Conservation (phyloP, 2,329 filamentous ascomycete genomes). For the Leptographium flavum region DNA sequence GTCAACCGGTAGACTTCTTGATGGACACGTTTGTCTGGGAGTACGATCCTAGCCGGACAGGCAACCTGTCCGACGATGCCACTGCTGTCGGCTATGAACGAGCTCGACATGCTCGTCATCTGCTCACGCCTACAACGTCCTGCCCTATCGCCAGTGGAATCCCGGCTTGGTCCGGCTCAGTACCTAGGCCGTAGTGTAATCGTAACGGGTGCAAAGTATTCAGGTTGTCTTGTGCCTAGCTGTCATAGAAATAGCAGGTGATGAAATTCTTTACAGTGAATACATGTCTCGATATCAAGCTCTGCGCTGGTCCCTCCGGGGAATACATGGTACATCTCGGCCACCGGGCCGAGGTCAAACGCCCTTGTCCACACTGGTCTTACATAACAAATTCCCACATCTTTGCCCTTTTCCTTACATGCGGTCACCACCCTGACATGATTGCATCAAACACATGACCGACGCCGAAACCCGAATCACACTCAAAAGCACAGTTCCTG, state of each 20-base stretch:
- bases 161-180: slow-evolving; percentile 6
- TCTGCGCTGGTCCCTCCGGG: no score
- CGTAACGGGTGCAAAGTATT: no score
- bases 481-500: neutral
- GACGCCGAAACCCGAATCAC: neutral
- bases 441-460: neutral
- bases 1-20: slow-evolving; percentile 22
- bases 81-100: slow-evolving; percentile 18
- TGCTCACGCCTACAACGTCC: slow-evolving; percentile 27
- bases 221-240: neutral
- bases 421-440: neutral
- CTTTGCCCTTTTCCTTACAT: neutral
- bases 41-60: slow-evolving; percentile 20
- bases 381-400: neutral
- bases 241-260: neutral
- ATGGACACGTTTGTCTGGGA: slow-evolving; percentile 25
- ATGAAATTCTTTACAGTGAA: neutral
- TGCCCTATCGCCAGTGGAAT: slow-evolving; percentile 28
- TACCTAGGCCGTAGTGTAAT: neutral
- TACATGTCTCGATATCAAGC: no score
- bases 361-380: neutral
- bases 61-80: no score
- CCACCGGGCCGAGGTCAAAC: neutral
- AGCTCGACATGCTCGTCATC: slow-evolving; percentile 27
- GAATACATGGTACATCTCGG: neutral